These are phyloP conservation scores for Apiospora aurea DNA, from an alignment of 2,329 filamentous ascomycete species.

Conservation along the genomic window DNA sequence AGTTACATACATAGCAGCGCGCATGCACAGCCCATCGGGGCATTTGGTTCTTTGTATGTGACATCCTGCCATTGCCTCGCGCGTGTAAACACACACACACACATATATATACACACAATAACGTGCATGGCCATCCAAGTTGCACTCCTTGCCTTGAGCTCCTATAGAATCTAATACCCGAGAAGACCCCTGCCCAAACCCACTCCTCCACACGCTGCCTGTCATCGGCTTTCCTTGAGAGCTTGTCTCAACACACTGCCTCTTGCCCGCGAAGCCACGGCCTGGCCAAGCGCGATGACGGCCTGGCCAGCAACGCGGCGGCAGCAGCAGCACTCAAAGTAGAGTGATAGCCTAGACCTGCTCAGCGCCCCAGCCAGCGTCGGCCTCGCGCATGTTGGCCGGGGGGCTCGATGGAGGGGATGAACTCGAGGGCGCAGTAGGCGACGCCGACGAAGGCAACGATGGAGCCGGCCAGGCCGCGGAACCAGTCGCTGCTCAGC, in stretches of 20 bases:
- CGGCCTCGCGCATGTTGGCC: slow-evolving; percentile 81
- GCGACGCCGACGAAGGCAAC: slow-evolving; percentile 80
- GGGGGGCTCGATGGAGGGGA: slow-evolving; percentile 80
- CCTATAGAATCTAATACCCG: slow-evolving; percentile 4
- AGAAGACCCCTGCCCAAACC: background rate
- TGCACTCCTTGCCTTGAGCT: background rate
- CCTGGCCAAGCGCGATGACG: background rate
- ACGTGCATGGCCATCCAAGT: background rate
- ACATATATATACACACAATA: background rate
- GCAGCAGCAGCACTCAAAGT: background rate
- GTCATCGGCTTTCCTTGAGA: background rate
- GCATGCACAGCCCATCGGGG: background rate
- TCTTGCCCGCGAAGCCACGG: background rate
- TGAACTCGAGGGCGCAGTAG: slow-evolving; percentile 79
- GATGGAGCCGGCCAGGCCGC: slow-evolving; percentile 78
- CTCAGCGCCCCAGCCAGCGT: slow-evolving; percentile 79
- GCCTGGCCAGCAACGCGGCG: background rate
- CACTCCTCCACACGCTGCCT: background rate
- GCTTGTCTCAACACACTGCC: background rate
- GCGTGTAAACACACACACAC: no score
- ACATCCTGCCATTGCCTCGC: slow-evolving; percentile 1
- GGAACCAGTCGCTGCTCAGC: slow-evolving; percentile 70
- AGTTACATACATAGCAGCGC: background rate
- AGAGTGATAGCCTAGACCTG: slow-evolving; percentile 63
- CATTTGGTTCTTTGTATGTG: background rate